These are phyloP conservation scores for Verticillium albo-atrum DNA, from an alignment of 2,329 filamentous ascomycete genomes.

Conservation along the genomic window DNA sequence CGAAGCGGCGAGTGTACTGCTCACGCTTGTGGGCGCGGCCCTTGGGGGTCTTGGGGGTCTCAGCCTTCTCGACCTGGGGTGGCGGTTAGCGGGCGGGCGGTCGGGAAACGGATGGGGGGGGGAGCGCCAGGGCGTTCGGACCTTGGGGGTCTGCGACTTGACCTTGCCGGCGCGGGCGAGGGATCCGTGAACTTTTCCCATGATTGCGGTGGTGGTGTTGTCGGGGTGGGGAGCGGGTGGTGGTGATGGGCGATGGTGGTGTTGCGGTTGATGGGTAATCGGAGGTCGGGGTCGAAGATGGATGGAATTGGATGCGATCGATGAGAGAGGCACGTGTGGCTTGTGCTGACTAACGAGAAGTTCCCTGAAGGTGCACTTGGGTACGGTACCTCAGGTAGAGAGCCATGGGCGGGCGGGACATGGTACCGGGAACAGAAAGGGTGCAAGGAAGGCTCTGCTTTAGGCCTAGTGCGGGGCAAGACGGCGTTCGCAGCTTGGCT, in stretches of 20 bases:
- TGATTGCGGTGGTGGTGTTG: constrained; percentile 43
- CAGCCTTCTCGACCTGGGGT: constrained; percentile 71
- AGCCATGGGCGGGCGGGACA: not conserved
- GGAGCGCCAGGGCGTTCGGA: constrained; percentile 40
- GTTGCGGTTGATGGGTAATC: not conserved
- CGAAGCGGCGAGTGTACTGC: constrained; percentile 94
- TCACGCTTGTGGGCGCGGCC: constrained; percentile 95
- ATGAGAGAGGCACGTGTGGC: not conserved
- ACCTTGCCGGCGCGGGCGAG: constrained; percentile 95
- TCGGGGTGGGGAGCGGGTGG: not conserved
- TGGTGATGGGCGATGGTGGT: not conserved
- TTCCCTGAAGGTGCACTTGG: too few species aligned
- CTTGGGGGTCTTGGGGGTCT: constrained; percentile 97
- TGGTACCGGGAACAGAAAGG: not conserved
- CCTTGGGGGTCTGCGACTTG: constrained; percentile 93
- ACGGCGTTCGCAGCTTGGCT: not conserved
- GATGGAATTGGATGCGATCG: not conserved
- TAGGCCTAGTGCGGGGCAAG: constrained; percentile 1
- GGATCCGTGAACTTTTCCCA: constrained; percentile 93
- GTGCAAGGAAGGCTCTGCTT: not conserved
- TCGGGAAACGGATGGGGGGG: constrained; percentile 3
- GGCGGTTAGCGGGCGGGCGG: not conserved
- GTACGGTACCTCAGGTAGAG: too few species aligned
- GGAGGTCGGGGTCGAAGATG: not conserved
- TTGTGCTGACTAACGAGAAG: not conserved